Percentiles rank a stretch among this genome's conserved stretches.
These are phyloP conservation scores for Escovopsis weberi DNA, from an alignment of 2,329 filamentous ascomycete species.

Conservation along the genomic window DNA sequence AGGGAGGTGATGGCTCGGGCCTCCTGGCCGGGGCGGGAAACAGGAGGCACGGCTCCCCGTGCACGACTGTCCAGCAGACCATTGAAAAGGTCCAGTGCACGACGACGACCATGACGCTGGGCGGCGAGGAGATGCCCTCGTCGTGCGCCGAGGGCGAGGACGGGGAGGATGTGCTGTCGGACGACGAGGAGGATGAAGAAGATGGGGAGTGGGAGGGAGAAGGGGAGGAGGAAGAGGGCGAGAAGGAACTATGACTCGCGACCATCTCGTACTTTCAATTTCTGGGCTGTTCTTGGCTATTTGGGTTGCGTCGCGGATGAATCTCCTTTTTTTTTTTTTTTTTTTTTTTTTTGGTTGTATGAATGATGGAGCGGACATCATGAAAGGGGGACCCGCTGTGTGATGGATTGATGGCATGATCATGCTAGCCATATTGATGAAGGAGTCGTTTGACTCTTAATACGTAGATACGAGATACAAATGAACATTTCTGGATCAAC, in stretches of 20 bases:
- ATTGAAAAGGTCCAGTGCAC: slow-evolving; percentile 7
- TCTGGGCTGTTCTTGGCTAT: background rate
- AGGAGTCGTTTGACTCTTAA: too few species aligned
- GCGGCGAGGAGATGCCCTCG: slow-evolving; percentile 1
- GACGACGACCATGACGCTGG: slow-evolving; percentile 18
- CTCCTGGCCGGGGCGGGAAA: background rate
- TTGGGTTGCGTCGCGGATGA: too few species aligned
- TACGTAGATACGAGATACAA: too few species aligned
- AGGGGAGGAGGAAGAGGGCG: background rate
- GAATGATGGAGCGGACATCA: too few species aligned
- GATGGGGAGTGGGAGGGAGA: slow-evolving; percentile 4
- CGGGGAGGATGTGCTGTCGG: background rate
- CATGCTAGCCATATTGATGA: too few species aligned
- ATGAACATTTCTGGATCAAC: too few species aligned
- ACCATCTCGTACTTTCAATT: background rate
- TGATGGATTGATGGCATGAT: background rate
- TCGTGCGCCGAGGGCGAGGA: slow-evolving; percentile 9
- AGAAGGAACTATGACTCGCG: background rate
- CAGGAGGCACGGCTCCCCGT: background rate
- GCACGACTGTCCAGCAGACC: slow-evolving; percentile 3
- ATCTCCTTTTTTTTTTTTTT: background rate
- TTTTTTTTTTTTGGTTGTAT: background rate
- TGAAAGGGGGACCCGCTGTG: background rate
- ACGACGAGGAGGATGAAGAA: slow-evolving; percentile 1
- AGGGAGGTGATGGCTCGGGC: background rate